Evolutionary conservation across 768 basidiomycete species (phyloP), one percentile per base, ranked within the genome.

Genomic region (Hortiboletus campestris): DNA sequence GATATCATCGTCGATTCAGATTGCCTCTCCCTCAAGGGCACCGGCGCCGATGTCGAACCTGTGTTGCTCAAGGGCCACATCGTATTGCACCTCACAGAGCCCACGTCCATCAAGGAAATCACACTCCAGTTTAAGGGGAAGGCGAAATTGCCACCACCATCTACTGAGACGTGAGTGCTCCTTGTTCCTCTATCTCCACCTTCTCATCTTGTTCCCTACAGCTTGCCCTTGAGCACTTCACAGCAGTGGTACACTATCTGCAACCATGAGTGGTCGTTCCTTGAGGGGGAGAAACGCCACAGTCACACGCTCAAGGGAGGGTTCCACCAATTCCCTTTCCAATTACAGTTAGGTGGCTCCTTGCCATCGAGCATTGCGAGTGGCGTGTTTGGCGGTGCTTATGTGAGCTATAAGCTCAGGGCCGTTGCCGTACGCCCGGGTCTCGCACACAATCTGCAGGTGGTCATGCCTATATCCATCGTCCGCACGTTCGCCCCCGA

Each of bases 291-390:
- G 63, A 89, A 84, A 71, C 80, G 78, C 40, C 86, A 88, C 65
- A 77, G 81, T 12, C 93, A 91, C 64, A 98, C 94, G 0, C 85
- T 98, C 68, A 97, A 98, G 74, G 93, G 94, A n/a, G 96, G 96
- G 14, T 85, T 84, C 35, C 96, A 98, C 68, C 74, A 85, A 25
- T 98, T 98, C 72, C 95, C 95, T 22, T 98, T 98, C 75, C 85
- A 86, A 61, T 82, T 97, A 55, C 84, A 88, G 57, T 77, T 98
- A 29, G 91, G 91, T 22, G 92, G 91, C 38, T 83, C 86, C 6
- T 78, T 97, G 3, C 96, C 96, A 1, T 91, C 94, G 0, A 84
- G 84, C 34, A 74, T 96, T 40, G 65, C 75, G 38, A 88, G 88
- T 5, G 72, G 65, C 38, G 75, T 75, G 0, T 71, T 76, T 14